Conservation (phyloP, 2,329 filamentous ascomycete genomes). For the Knufia petricola region DNA sequence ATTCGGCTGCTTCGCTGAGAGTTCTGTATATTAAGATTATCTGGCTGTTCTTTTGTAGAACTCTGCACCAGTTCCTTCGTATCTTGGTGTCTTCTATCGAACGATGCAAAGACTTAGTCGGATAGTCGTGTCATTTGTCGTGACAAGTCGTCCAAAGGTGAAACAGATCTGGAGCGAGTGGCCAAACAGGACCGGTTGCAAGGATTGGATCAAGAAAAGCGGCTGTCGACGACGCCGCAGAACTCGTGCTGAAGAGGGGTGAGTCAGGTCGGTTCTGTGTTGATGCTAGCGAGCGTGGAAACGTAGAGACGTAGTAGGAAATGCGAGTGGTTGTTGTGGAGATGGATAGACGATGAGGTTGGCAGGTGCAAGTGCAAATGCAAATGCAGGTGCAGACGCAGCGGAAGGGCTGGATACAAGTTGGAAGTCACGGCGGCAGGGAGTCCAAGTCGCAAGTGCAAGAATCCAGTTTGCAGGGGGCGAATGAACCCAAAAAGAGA, state of each 20-base stretch:
- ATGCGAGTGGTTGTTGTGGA: not conserved
- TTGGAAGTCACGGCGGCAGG: not conserved
- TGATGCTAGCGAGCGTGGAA: slow-evolving; percentile 8
- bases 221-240: not conserved
- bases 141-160: slow-evolving; percentile 1
- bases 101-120: not conserved
- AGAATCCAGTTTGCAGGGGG: not conserved
- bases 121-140: slow-evolving; percentile 8
- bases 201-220: slow-evolving; percentile 3
- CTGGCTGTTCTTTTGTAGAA: not conserved
- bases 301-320: slow-evolving; percentile 2
- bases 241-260: not conserved
- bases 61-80: not conserved
- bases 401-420: slow-evolving; percentile 7
- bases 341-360: not conserved
- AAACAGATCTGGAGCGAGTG: slow-evolving; percentile 7
- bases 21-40: slow-evolving; percentile 1
- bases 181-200: slow-evolving; percentile 7
- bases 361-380: no score
- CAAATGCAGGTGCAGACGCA: slow-evolving; percentile 1
- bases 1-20: not conserved
- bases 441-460: not conserved
- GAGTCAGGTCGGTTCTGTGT: slow-evolving; percentile 1
- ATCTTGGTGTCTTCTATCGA: not conserved
- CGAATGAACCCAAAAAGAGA: not conserved